Base-by-base conservation (phyloP, 306 rosid genomes). In the Quercus suber region DNA sequence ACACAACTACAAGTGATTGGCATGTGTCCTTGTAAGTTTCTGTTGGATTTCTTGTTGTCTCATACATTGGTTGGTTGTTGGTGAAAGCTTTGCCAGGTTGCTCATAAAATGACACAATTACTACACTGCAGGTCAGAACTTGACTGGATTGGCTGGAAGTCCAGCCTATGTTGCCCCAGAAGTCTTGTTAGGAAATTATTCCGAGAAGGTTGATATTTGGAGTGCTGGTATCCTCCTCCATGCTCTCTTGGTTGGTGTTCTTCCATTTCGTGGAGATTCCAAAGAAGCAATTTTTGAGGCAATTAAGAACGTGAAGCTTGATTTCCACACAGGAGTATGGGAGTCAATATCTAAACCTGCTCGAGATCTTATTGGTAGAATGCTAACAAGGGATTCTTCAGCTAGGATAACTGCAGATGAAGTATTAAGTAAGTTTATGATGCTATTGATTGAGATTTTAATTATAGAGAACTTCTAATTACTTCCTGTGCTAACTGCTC, bases 101-200 rank as follows among this genome's bases (percentile, higher is more conserved):
- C 72, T 14, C 61, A 59, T 81, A 53, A 35, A 70, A 10, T 76
- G 57, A 65, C 19, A 81, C 35, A 21, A 64, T 83, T 73, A 41
- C 37, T 21, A 27, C 77, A 31, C 78, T 75, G 72, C 93, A 96
- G 99, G 99, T 81, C 99, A 93, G 82, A 86, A 80, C 73, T 86
- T 96, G 90, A 89, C 93, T 82, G 99, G 99, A 78, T 88, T 96
- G 79, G 99, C 97, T 30, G 98, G 99, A 87, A 96, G 99, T 88
- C 99, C 99, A 17, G 99, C 99, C 76, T 96, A 96, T 86, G 99
- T 96, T 51, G 98, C 99, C 75, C 99, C 99, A 9, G 99, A 96
- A 82, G 98, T 96, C 81, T 81, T 96, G 84, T 56, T 69, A 9
- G 98, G 97, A 20, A 88, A 85, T 69, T 96, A 96, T 75, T 83